Base-by-base conservation (phyloP, 2,329 filamentous ascomycete species). In the Xylaria sp. region DNA sequence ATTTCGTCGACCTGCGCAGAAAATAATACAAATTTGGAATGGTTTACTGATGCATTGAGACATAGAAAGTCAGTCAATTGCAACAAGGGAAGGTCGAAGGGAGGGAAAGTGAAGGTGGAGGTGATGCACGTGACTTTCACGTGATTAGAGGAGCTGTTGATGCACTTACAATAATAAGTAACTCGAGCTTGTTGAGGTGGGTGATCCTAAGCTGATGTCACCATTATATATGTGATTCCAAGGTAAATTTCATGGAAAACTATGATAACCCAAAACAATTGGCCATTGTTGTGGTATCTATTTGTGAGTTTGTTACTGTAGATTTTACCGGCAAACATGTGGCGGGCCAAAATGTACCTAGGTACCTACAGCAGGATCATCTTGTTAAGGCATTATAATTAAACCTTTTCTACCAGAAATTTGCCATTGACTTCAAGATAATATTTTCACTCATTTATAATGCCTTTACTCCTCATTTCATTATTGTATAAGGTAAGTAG, bases 121-220 rank as follows among this genome's bases (percentile, higher is more conserved):
- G 59, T 27, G 6, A 6, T 18, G 18, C 69, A 69, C 63, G 66
- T 71, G 69, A 66, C 23, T 32, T 59, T 16, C 69, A 71, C 69
- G 69, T 71, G 69, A 71, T 50, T 2, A 12, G 13, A 10, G 16
- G 10, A 32, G 18, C 18, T 32, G 18, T 25, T 23, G 21, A n/a
- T n/a, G 25, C 9, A 8, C n/a, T 13, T 23, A 21, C n/a, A 18
- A 21, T 21, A 23, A 6, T 16, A 12, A 25, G 10, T 12, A 6
- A 5, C 27, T 2, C 23, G 27, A n/a, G n/a, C n/a, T n/a, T 51
- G 23, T 25, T 44, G 16, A 48, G 47, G 47, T 23, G n/a, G 4
- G n/a, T 40, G n/a, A 48, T 25, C 5, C n/a, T 9, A 25, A 21
- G 18, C 44, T 23, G 8, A n/a, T 48, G 23, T 48, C 21, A 12